Evolutionary conservation across 2,329 filamentous ascomycete genomes (phyloP).

Genomic region (Hymenoscyphus repandus): DNA sequence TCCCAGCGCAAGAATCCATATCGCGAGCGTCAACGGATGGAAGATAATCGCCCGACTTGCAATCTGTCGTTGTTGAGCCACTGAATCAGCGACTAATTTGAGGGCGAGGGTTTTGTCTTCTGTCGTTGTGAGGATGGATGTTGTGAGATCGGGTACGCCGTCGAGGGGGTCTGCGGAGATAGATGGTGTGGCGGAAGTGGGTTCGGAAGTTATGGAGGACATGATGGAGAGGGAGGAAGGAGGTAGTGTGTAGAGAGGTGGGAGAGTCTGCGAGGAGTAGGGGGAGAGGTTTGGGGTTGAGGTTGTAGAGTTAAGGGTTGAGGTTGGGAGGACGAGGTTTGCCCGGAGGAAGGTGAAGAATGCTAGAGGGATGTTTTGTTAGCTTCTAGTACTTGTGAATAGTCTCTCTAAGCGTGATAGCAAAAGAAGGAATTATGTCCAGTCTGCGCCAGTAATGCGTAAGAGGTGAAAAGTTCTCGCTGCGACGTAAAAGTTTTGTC

Average conservation of each 20-base stretch:
- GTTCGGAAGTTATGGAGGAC: constrained; percentile 31
- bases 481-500: too few relatives aligned
- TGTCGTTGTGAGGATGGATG: constrained; percentile 49
- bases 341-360: constrained; percentile 80
- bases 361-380: constrained; percentile 41
- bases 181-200: constrained; percentile 22
- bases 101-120: constrained; percentile 63
- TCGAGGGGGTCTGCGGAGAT: constrained; percentile 34
- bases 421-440: not conserved
- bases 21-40: constrained; percentile 51
- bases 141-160: constrained; percentile 58
- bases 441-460: not conserved
- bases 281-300: constrained; percentile 61
- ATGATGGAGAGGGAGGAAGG: constrained; percentile 34
- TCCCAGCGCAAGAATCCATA: constrained; percentile 41
- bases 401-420: not conserved
- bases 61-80: constrained; percentile 74
- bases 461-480: too few relatives aligned
- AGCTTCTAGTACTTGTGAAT: not conserved
- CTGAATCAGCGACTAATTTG: constrained; percentile 70
- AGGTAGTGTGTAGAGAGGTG: constrained; percentile 28
- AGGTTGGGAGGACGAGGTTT: constrained; percentile 64
- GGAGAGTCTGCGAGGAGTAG: constrained; percentile 37
- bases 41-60: constrained; percentile 59
- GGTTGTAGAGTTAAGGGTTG: constrained; percentile 46